Evolutionary conservation across 2,329 filamentous ascomycete species (phyloP).

Genomic region (Penicillium paneum): DNA sequence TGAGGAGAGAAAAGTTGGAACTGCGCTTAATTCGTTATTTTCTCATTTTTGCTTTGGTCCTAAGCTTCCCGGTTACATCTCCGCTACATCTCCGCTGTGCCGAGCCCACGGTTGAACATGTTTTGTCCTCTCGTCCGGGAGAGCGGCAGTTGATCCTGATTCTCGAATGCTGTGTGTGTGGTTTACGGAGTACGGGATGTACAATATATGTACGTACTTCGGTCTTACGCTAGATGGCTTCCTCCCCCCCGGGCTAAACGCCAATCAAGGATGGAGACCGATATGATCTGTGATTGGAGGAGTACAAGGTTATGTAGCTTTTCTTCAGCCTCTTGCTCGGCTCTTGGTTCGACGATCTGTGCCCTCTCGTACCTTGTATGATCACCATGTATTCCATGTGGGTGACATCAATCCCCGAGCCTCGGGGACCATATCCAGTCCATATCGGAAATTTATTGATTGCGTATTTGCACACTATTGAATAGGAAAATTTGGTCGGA

Average conservation of each 20-base stretch:
- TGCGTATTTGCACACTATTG: constrained; percentile 1
- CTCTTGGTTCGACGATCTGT: background rate
- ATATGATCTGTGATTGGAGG: background rate
- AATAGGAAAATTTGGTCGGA: background rate
- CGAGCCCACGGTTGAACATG: background rate
- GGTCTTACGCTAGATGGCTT: background rate
- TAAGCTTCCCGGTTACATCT: background rate
- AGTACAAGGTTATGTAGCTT: background rate
- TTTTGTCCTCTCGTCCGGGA: background rate
- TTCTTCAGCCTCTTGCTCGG: constrained; percentile 9
- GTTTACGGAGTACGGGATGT: background rate
- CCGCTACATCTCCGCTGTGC: constrained; percentile 3
- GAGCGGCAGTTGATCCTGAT: constrained; percentile 5
- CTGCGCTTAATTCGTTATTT: background rate
- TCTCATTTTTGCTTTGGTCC: background rate
- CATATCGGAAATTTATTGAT: constrained; percentile 2
- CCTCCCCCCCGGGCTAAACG: background rate
- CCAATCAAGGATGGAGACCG: background rate
- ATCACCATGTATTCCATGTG: background rate
- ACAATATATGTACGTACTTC: background rate
- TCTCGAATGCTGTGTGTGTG: background rate
- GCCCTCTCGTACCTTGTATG: background rate
- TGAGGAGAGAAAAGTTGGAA: background rate
- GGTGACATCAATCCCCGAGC: background rate
- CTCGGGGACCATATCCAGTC: constrained; percentile 4